Evolutionary conservation across 306 rosid genomes (phyloP), one percentile per base, ranked within the genome.

Genomic region (Betula pendula): DNA sequence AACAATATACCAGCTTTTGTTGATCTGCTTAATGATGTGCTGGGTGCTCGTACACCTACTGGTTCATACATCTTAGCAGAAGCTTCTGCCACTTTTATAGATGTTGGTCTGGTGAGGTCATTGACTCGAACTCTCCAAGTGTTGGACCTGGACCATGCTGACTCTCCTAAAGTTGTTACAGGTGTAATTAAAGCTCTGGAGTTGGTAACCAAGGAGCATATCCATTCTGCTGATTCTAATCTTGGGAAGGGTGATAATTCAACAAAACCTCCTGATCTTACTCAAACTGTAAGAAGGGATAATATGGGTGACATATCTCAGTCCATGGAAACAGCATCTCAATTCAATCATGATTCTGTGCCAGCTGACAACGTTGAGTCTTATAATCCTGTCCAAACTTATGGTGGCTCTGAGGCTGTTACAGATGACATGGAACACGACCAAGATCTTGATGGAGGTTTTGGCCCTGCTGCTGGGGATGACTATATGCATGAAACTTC

Each of bases 351-450:
- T 17, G 86, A 79, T 77, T 85, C 96, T 47, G 75, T 84, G 59
- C 89, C 88, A 72, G 81, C 88, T 65, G 92, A 85, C 62, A 91
- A 82, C 75, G 85, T 77, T 63, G 94, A 82, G 81, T 66, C 97
- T 69, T 92, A 85, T 82, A 87, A 79, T 71, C 85, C 80, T 33
- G 76, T 84, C 70, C 96, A 85, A 56, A 80, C 94, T 48, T 89
- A 82, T 89, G 96, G 89, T 84, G 97, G 96, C 33, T 94, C 98
- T 63, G 94, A 90, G 88, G 96, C 95, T 78, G 89, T 90, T 74
- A 90, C 94, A 62, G 97, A 92, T 84, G 96, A 89, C 89, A 94
- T 94, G 98, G 98, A 94, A 43, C 98, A 94, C 22, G 98, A 92
- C 82, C 97, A 92, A 81, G 97, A 92, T 86, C 87, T 92, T 77